A percentile compares a stretch with the other conserved stretches of the same genome.
Evolutionary conservation across 75 land plant genomes (phyloP).

Genomic region (Selaginella moellendorffii): DNA sequence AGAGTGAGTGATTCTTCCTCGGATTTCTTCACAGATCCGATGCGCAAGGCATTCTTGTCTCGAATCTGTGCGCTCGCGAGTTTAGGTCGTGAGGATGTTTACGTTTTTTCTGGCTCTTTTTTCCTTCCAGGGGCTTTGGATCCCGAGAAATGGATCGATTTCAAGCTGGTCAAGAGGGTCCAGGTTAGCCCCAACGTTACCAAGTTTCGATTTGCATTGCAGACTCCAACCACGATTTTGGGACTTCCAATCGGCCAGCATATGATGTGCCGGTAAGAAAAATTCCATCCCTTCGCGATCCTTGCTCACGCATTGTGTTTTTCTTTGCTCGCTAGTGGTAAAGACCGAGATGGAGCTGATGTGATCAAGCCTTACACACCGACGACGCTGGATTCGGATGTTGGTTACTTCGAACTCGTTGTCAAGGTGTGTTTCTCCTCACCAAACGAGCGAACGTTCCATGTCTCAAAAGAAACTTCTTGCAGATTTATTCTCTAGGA

Average conservation of each 20-base stretch:
- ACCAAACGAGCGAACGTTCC: neutral
- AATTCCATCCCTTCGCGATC: neutral
- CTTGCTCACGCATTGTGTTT: neutral
- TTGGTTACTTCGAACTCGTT: slow-evolving; percentile 78
- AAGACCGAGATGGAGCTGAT: slow-evolving; percentile 53
- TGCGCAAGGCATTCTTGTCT: neutral
- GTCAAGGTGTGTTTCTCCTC: slow-evolving; percentile 43
- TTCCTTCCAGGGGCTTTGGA: slow-evolving; percentile 73
- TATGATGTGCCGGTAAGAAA: slow-evolving; percentile 60
- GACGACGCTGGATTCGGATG: slow-evolving; percentile 75
- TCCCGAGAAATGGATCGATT: slow-evolving; percentile 66
- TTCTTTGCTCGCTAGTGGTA: slow-evolving; percentile 38
- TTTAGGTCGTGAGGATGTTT: neutral
- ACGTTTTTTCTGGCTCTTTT: no score
- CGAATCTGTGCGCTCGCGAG: neutral
- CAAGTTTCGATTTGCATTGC: slow-evolving; percentile 60
- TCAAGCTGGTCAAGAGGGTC: slow-evolving; percentile 49
- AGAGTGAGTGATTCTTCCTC: slow-evolving; percentile 1
- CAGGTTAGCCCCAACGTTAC: slow-evolving; percentile 87
- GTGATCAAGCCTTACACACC: slow-evolving; percentile 89
- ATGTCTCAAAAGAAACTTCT: neutral
- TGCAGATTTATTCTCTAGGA: slow-evolving; percentile 63
- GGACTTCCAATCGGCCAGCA: slow-evolving; percentile 96
- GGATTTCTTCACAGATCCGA: neutral
- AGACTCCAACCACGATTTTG: slow-evolving; percentile 64